Base-by-base conservation (phyloP, 495 filamentous ascomycete species). In the Aspergillus wentii region DNA sequence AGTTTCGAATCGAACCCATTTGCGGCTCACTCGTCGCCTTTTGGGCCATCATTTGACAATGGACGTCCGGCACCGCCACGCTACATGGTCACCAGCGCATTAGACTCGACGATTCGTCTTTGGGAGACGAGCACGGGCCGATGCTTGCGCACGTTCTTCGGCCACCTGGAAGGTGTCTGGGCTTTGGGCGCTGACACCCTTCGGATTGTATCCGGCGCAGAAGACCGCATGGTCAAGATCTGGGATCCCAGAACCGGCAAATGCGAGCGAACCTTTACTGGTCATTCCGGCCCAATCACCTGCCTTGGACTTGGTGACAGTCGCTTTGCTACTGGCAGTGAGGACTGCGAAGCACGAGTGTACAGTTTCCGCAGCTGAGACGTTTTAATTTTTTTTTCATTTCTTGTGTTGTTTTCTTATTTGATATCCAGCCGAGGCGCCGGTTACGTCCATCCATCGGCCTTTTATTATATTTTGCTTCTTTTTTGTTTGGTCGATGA, bases 141-240 rank as follows among this genome's bases (percentile, higher is more conserved):
- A 45, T 94, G 87, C 52, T 66, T 94, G 8, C 86, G 86, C 35
- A 96, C 88, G 3, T 91, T 95, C 64, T 99, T 97, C 43, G 92
- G 92, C 0, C 92, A 99, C 47, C 69, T 99, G 16, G 92, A 97
- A 57, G 92, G 92, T 17, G 82, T 99, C 16, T 99, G 92, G 92
- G 84, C 86, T 8, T 74, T 99, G 4, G 90, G 86, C 1, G 94
- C 86, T 2, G 94, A 99, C 56, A 88, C 85, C 0, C 69, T 99
- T 22, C 79, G 92, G 11, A 78, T 95, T 19, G 87, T 96, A 22
- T 85, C 82, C 36, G 92, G 90, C 8, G 83, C 86, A 22, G 83
- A 96, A 60, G 92, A 99, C 62, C 79, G 85, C 25, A 96, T 90
- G 80, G 85, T 95, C 58, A 96, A 96, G 59, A 83, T 94, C 25